Percentiles rank a stretch among this genome's conserved stretches.
phyloP scores from a whole-genome alignment of 192 early-diverging fungal species.

The Thoreauomyces humboldtii region DNA sequence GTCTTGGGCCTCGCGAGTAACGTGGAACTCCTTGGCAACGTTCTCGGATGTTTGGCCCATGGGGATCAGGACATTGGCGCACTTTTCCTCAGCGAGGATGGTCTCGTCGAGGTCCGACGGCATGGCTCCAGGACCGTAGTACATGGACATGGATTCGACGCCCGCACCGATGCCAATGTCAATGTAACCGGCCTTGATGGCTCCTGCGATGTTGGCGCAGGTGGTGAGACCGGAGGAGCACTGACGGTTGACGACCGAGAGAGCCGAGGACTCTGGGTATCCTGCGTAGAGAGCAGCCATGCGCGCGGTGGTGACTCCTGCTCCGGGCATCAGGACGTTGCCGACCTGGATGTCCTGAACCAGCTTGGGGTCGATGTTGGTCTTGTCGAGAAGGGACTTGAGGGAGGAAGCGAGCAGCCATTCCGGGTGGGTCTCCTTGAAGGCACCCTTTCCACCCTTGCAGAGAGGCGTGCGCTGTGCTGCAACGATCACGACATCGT shows the following conservation, averaged over 20 bases:
- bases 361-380: slow-evolving; percentile 77
- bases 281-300: slow-evolving; percentile 89
- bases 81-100: slow-evolving; percentile 67
- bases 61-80: slow-evolving; percentile 71
- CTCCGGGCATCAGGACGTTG: slow-evolving; percentile 84
- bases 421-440: slow-evolving; percentile 83
- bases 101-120: slow-evolving; percentile 70
- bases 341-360: slow-evolving; percentile 96
- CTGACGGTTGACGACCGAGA: slow-evolving; percentile 88
- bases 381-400: slow-evolving; percentile 70
- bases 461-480: slow-evolving; percentile 87
- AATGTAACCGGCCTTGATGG: slow-evolving; percentile 85
- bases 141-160: slow-evolving; percentile 90
- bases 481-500: slow-evolving; percentile 91
- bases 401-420: slow-evolving; percentile 74
- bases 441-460: slow-evolving; percentile 85
- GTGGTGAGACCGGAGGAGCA: slow-evolving; percentile 93
- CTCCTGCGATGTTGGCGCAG: slow-evolving; percentile 79
- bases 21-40: slow-evolving; percentile 83
- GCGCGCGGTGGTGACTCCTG: slow-evolving; percentile 84
- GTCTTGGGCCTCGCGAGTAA: slow-evolving; percentile 89
- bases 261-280: slow-evolving; percentile 78
- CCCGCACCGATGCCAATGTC: slow-evolving; percentile 87
- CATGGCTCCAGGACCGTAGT: slow-evolving; percentile 79
- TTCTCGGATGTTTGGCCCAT: slow-evolving; percentile 94